A percentile compares a stretch with the other conserved stretches of the same genome.
These are phyloP conservation scores for Cenchrus fungigraminus DNA, from an alignment of 176 grass and related monocot genomes.

Conservation along the genomic window DNA sequence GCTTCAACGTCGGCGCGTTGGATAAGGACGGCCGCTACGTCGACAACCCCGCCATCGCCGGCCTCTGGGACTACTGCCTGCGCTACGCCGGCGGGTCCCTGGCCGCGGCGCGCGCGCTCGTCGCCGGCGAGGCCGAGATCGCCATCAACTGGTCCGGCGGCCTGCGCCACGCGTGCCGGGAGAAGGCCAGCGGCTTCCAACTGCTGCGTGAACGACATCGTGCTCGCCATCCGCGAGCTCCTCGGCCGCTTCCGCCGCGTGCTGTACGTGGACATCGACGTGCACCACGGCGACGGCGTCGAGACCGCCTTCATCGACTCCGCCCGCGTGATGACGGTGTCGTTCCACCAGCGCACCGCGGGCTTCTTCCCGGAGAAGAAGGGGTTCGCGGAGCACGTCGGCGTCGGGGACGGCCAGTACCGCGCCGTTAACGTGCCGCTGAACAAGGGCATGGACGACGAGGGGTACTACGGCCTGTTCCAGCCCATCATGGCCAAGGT, in stretches of 20 bases:
- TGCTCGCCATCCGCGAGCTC: slow-evolving; percentile 53
- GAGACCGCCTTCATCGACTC: slow-evolving; percentile 56
- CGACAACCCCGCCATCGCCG: slow-evolving; percentile 53
- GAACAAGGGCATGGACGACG: slow-evolving; percentile 62
- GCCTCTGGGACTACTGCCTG: slow-evolving; percentile 56
- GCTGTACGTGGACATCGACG: slow-evolving; percentile 87
- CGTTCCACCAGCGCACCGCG: slow-evolving; percentile 51
- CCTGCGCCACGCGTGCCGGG: slow-evolving; percentile 60
- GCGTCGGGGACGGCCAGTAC: slow-evolving; percentile 28
- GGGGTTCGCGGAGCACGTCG: slow-evolving; percentile 37
- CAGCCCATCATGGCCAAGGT: not conserved
- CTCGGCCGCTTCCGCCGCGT: slow-evolving; percentile 51
- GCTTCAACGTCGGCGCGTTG: slow-evolving; percentile 24
- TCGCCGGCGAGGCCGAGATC: slow-evolving; percentile 41
- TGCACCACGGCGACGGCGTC: slow-evolving; percentile 84
- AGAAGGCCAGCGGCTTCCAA: slow-evolving; percentile 52
- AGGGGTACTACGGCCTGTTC: slow-evolving; percentile 26
- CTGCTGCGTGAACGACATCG: slow-evolving; percentile 72
- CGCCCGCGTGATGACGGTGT: slow-evolving; percentile 67
- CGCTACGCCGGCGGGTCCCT: slow-evolving; percentile 61
- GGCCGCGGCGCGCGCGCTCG: slow-evolving; percentile 51
- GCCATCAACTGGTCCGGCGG: slow-evolving; percentile 77
- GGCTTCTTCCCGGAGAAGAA: slow-evolving; percentile 54
- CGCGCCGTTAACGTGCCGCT: slow-evolving; percentile 66
- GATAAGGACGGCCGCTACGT: slow-evolving; percentile 25